Conservation (phyloP, 257 asterid genomes). For the Primulina huaijiensis region DNA sequence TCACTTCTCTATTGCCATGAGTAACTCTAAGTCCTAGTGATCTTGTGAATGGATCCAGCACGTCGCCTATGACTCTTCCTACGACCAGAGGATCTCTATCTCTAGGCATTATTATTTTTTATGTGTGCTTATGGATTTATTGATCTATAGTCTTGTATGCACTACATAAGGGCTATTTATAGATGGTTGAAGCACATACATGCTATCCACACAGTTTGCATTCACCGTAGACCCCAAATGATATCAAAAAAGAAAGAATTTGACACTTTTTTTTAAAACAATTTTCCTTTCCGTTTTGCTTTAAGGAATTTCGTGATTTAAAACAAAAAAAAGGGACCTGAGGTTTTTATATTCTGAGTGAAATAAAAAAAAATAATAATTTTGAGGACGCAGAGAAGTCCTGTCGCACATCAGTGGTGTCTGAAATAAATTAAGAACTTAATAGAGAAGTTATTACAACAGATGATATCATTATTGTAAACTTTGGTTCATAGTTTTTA, state of each 20-base stretch:
- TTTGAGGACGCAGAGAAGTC: no score
- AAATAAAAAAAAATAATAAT: no score
- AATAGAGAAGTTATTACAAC: no score
- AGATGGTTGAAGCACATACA: not conserved
- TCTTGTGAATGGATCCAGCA: constrained; percentile 59
- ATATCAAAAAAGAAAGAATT: not conserved
- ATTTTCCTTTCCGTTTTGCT: no score
- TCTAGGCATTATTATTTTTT: constrained; percentile 36
- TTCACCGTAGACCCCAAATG: not conserved
- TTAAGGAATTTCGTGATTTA: no score
- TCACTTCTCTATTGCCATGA: constrained; percentile 41
- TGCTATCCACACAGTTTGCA: not conserved
- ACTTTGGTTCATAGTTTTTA: no score
- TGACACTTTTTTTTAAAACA: not conserved
- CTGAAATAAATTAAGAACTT: no score
- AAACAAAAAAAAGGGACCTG: no score
- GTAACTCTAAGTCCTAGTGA: constrained; percentile 41
- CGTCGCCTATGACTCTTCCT: constrained; percentile 65
- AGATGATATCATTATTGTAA: no score
- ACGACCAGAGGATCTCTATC: constrained; percentile 61
- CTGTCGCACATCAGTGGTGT: no score
- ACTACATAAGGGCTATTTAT: not conserved
- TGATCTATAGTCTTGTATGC: not conserved
- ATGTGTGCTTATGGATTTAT: no score
- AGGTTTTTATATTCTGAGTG: no score